A percentile compares a stretch with the other conserved stretches of the same genome.
These are phyloP conservation scores for Zancudomyces culisetae DNA, from an alignment of 371 early-diverging fungal species.

Conservation along the genomic window DNA sequence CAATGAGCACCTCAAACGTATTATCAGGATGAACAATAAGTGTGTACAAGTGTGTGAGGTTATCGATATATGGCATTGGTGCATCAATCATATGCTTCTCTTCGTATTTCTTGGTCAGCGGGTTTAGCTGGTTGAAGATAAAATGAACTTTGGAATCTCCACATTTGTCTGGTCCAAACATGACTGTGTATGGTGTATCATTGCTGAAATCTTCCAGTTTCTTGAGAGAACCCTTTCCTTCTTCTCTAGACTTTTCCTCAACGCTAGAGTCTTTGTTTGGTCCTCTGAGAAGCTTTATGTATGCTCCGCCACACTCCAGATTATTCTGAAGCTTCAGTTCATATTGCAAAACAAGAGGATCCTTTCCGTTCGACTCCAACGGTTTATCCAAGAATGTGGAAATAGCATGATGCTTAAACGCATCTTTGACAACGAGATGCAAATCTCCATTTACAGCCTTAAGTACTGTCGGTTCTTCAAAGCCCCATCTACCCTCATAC, in stretches of 20 bases:
- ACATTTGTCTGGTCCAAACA: conserved; percentile 91
- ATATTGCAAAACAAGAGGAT: conserved; percentile 71
- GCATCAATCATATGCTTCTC: conserved; percentile 61
- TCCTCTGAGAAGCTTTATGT: conserved; percentile 61
- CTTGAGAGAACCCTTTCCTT: conserved; percentile 9
- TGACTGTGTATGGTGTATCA: conserved; percentile 83
- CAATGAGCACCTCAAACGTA: conserved; percentile 63
- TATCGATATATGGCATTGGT: conserved; percentile 46
- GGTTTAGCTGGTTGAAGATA: conserved; percentile 83
- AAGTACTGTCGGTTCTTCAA: conserved; percentile 36
- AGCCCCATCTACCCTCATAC: conserved; percentile 56
- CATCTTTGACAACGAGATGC: conserved; percentile 43
- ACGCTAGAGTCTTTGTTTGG: conserved; percentile 12
- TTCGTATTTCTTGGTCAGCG: conserved; percentile 32
- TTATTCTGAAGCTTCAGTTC: conserved; percentile 87
- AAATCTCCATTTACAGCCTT: conserved; percentile 39
- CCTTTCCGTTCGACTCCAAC: conserved; percentile 31
- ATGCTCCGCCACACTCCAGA: conserved; percentile 94
- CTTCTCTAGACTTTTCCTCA: background rate
- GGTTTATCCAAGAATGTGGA: conserved; percentile 30
- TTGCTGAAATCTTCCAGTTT: conserved; percentile 53
- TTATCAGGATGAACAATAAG: conserved; percentile 67
- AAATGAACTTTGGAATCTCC: conserved; percentile 88
- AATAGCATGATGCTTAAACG: conserved; percentile 47
- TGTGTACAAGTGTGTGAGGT: conserved; percentile 73